Evolutionary conservation across 371 early-diverging fungal genomes (phyloP), one percentile per base, ranked within the genome.

Genomic region (Phascolomyces articulosus): DNA sequence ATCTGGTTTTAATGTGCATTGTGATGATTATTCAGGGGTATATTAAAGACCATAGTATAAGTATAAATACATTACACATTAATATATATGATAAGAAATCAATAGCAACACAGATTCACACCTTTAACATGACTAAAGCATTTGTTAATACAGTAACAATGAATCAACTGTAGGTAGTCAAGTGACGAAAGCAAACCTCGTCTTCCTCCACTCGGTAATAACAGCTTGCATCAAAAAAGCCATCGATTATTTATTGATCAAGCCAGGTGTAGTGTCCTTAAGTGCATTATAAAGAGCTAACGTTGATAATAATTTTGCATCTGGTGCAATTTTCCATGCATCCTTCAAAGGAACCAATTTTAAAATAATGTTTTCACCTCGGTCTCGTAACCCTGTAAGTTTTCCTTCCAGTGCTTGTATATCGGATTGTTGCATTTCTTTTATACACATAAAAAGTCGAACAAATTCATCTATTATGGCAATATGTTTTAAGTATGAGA

Each of bases 401-500:
- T 84, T 85, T 7, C 89, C 93, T 67, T 87, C 84, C 13, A 95
- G 66, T 8, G 68, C 66, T 15, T 76, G 64, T 2, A 93, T 77
- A 23, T 93, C 82, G 1, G 71, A 53, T 26, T 65, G 62, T 0
- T 75, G 64, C 79, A 94, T 66, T 3, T 70, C 62, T 62, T 93
- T 92, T 23, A 84, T 72, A 64, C 91, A 88, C 20, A 85, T 76
- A 75, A 87, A 93, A 9, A 95, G 72, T 38, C 89, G 77, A 49
- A 95, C 57, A 65, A 82, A 86, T 77, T 95, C 95, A 66, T 95
- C 94, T 73, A 82, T 7, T n/a, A n/a, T n/a, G n/a, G n/a, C n/a
- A n/a, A n/a, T n/a, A n/a, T n/a, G n/a, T n/a, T n/a, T n/a, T n/a
- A n/a, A 34, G 2, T 9, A 34, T 34, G 34, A 34, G 6, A 34